phyloP scores from a whole-genome alignment of 2,329 filamentous ascomycete species.

The Aspergillus uvarum region DNA sequence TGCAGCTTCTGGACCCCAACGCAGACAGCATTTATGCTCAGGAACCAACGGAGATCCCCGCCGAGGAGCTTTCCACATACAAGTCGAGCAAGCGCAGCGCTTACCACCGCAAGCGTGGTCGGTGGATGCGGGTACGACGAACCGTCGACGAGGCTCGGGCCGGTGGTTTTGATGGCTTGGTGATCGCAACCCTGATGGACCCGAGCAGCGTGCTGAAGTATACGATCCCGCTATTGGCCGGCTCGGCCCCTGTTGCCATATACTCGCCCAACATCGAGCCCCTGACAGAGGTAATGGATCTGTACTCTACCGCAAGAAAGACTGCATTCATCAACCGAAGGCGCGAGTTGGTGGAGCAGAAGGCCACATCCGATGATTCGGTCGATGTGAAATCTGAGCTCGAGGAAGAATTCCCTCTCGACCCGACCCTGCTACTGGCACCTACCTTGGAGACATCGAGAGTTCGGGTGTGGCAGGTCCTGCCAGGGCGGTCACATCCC shows the following conservation, averaged over 20 bases:
- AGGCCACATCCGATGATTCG: conserved; percentile 10
- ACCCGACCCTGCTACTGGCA: conserved; percentile 79
- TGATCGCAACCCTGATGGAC: conserved; percentile 81
- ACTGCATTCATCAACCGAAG: conserved; percentile 63
- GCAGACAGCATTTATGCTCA: conserved; percentile 71
- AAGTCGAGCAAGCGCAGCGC: conserved; percentile 80
- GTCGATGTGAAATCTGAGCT: conserved; percentile 25
- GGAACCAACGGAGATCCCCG: conserved; percentile 59
- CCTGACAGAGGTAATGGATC: conserved; percentile 73
- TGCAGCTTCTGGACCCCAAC: conserved; percentile 78
- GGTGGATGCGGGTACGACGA: conserved; percentile 71
- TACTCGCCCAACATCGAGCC: conserved; percentile 82
- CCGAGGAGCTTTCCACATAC: conserved; percentile 64
- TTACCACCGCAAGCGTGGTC: conserved; percentile 83
- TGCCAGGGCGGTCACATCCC: conserved; percentile 89
- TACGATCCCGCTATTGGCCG: conserved; percentile 74
- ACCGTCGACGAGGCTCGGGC: conserved; percentile 72
- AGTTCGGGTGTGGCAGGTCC: conserved; percentile 80
- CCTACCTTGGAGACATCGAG: conserved; percentile 78
- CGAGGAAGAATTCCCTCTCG: conserved; percentile 75
- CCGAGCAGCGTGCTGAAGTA: conserved; percentile 72
- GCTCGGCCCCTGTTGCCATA: conserved; percentile 80
- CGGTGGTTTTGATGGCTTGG: conserved; percentile 78
- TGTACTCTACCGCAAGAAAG: conserved; percentile 76
- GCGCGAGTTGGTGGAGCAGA: conserved; percentile 28